Evolutionary conservation across 2,329 filamentous ascomycete genomes (phyloP).

Genomic region (Epichloe brachyelytri): DNA sequence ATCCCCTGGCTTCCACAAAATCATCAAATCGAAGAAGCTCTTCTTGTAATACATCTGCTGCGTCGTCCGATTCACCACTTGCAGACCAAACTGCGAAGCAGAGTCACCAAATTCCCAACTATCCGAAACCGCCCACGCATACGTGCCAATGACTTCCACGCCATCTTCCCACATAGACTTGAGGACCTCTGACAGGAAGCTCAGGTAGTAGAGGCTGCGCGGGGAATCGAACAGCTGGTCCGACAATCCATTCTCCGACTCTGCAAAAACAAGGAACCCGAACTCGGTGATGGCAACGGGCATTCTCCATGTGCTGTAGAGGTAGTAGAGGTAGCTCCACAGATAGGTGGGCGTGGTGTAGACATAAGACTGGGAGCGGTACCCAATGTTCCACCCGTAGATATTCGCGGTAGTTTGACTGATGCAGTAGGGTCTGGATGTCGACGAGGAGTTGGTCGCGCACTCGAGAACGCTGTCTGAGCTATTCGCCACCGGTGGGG

Average conservation of each 20-base stretch:
- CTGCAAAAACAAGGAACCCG: slow-evolving; percentile 40
- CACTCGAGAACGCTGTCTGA: slow-evolving; percentile 33
- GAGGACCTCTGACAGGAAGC: slow-evolving; percentile 39
- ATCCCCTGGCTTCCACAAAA: slow-evolving; percentile 25
- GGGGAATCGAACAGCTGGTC: slow-evolving; percentile 42
- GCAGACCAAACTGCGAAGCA: slow-evolving; percentile 38
- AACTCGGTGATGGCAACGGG: slow-evolving; percentile 41
- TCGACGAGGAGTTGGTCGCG: slow-evolving; percentile 29
- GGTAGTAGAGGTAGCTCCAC: slow-evolving; percentile 40
- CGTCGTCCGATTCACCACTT: slow-evolving; percentile 40
- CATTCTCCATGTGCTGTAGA: slow-evolving; percentile 43
- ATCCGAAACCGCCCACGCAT: slow-evolving; percentile 39
- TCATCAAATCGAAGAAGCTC: slow-evolving; percentile 41
- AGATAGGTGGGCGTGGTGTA: slow-evolving; percentile 47
- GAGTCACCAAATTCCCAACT: slow-evolving; percentile 42
- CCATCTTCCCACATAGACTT: slow-evolving; percentile 43
- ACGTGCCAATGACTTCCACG: slow-evolving; percentile 38
- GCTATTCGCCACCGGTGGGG: slow-evolving; percentile 13
- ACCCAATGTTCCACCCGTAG: slow-evolving; percentile 46
- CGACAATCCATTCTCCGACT: slow-evolving; percentile 26
- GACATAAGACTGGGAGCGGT: slow-evolving; percentile 40
- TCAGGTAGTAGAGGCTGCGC: slow-evolving; percentile 40
- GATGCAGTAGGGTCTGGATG: slow-evolving; percentile 39
- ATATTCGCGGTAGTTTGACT: slow-evolving; percentile 30
- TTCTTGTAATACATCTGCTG: slow-evolving; percentile 40